These are phyloP conservation scores for Ajuga reptans DNA, from an alignment of 305 asterid genomes.

Conservation along the genomic window DNA sequence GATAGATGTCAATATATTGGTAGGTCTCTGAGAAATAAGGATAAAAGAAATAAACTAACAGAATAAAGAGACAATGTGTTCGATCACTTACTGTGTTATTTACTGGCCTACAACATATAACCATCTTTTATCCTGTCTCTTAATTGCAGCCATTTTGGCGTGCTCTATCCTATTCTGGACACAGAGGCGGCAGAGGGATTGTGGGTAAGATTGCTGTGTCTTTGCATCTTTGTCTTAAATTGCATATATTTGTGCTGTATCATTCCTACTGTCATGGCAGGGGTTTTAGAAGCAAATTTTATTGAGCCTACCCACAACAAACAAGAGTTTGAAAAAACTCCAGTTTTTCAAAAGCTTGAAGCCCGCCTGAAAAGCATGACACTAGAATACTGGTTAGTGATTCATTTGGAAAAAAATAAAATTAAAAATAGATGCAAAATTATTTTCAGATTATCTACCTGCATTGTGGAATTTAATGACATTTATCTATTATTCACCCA, in stretches of 20 bases:
- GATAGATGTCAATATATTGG: background rate
- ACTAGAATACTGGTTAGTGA: constrained; percentile 50
- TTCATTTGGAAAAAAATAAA: constrained; percentile 10
- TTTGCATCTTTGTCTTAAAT: constrained; percentile 20
- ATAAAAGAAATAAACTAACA: background rate
- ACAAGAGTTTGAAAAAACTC: constrained; percentile 65
- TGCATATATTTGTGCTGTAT: background rate
- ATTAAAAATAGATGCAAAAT: background rate
- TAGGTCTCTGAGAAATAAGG: background rate
- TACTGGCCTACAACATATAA: background rate
- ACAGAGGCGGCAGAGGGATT: constrained; percentile 94
- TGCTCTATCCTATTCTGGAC: constrained; percentile 42
- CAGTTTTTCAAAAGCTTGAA: constrained; percentile 58
- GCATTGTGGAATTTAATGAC: background rate
- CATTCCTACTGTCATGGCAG: constrained; percentile 26
- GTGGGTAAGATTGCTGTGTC: constrained; percentile 58
- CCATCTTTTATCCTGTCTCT: constrained; percentile 15
- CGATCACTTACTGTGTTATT: constrained; percentile 7
- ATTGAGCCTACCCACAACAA: constrained; percentile 59
- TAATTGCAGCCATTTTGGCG: constrained; percentile 89
- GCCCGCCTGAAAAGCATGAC: constrained; percentile 55
- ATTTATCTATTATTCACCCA: background rate
- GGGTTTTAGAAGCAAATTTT: constrained; percentile 60
- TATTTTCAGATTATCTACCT: constrained; percentile 7
- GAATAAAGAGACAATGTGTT: constrained; percentile 9